Conservation (phyloP, 2,329 filamentous ascomycete species). For the Hypoxylon rubiginosum region DNA sequence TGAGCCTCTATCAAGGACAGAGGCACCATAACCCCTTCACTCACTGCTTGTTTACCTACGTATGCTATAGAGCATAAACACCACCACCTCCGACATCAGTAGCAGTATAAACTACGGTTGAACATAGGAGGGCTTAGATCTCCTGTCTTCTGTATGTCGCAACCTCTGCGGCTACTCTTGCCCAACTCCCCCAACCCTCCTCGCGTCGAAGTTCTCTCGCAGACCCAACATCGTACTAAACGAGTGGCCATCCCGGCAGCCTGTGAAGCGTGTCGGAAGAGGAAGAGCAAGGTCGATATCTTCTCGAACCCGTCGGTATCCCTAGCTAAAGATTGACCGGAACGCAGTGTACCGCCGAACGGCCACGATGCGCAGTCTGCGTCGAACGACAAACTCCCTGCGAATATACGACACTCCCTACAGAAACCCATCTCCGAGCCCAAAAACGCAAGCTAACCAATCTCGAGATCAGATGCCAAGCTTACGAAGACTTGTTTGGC, state of each 20-base stretch:
- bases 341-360: conserved; percentile 44
- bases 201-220: conserved; percentile 25
- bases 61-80: background rate
- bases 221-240: conserved; percentile 31
- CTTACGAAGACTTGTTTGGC: conserved; percentile 40
- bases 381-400: conserved; percentile 43
- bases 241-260: conserved; percentile 37
- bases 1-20: background rate
- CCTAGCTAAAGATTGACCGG: conserved; percentile 9
- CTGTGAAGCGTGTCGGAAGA: conserved; percentile 41
- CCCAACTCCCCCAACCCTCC: conserved; percentile 37
- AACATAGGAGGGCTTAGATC: conserved; percentile 7
- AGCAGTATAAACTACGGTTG: conserved; percentile 1
- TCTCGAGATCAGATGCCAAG: conserved; percentile 44
- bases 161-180: conserved; percentile 36
- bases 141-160: conserved; percentile 38
- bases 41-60: background rate
- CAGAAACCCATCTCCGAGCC: conserved; percentile 45
- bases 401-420: conserved; percentile 47
- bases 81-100: background rate
- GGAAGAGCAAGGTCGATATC: conserved; percentile 39
- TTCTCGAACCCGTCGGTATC: background rate
- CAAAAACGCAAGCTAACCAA: conserved; percentile 45
- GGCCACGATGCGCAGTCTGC: conserved; percentile 45
- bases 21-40: background rate